These are phyloP conservation scores for Pythium rishiriense DNA, from an alignment of 352 stramenopile species.

Conservation along the genomic window DNA sequence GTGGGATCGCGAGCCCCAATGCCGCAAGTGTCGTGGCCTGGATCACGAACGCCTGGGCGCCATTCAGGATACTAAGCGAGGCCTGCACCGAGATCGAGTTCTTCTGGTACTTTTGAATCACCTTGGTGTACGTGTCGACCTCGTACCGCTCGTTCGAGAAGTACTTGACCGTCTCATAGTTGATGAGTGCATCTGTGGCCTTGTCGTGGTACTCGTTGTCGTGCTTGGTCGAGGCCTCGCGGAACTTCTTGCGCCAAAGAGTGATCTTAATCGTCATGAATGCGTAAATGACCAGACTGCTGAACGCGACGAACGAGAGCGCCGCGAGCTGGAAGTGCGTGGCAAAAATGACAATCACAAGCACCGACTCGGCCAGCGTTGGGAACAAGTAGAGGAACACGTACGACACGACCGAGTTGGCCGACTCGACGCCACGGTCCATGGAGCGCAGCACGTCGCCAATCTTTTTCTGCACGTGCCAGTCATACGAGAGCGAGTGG, in stretches of 20 bases:
- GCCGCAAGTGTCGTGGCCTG: conserved; percentile 66
- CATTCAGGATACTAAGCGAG: conserved; percentile 95
- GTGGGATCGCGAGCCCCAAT: conserved; percentile 64
- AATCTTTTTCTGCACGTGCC: conserved; percentile 98
- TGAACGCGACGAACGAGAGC: conserved; percentile 93
- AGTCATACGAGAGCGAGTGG: conserved; percentile 96
- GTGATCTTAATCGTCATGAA: conserved; percentile 97
- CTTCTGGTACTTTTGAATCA: conserved; percentile 93
- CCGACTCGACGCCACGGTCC: conserved; percentile 91
- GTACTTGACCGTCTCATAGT: conserved; percentile 99
- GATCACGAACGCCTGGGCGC: conserved; percentile 89
- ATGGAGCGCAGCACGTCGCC: conserved; percentile 95
- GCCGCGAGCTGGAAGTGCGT: conserved; percentile 93
- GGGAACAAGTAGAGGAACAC: conserved; percentile 97
- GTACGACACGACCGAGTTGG: conserved; percentile 96
- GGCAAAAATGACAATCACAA: conserved; percentile 92
- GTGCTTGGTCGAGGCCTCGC: conserved; percentile 91
- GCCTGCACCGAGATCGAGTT: conserved; percentile 93
- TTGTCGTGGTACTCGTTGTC: conserved; percentile 99
- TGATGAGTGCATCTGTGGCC: conserved; percentile 96
- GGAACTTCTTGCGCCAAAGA: conserved; percentile 97
- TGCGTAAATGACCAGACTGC: conserved; percentile 95
- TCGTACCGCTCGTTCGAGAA: conserved; percentile 96
- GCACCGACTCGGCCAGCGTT: conserved; percentile 93
- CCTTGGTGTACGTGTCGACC: conserved; percentile 87